Evolutionary conservation across 2,329 filamentous ascomycete genomes (phyloP).

Genomic region (Cladosporium sphaerospermum): DNA sequence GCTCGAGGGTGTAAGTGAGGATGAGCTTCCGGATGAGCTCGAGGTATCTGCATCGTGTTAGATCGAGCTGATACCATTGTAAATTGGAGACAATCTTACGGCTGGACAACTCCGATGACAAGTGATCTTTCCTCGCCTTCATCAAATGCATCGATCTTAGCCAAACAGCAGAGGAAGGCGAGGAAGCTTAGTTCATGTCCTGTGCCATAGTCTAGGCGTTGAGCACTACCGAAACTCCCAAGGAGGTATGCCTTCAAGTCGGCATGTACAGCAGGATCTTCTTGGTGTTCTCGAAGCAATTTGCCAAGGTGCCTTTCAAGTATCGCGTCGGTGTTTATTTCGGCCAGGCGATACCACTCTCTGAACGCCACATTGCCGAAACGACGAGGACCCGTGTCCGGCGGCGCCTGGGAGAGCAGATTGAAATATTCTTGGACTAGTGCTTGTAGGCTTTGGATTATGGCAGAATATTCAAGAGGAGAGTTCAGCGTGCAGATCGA

Average conservation of each 20-base stretch:
- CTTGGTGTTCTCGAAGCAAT: constrained; percentile 30
- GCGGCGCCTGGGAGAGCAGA: constrained; percentile 72
- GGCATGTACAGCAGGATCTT: constrained; percentile 21
- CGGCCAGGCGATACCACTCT: constrained; percentile 69
- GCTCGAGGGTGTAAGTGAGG: constrained; percentile 84
- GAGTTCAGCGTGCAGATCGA: constrained; percentile 34
- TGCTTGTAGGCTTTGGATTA: constrained; percentile 57
- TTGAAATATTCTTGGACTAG: constrained; percentile 60
- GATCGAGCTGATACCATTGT: not conserved
- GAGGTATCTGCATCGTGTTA: constrained; percentile 56
- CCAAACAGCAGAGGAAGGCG: constrained; percentile 81
- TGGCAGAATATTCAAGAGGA: constrained; percentile 43
- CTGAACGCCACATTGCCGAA: constrained; percentile 92
- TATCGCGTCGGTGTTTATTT: constrained; percentile 51
- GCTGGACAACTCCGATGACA: constrained; percentile 75
- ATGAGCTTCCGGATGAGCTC: constrained; percentile 75
- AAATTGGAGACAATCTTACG: constrained; percentile 48
- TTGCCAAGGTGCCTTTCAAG: constrained; percentile 16
- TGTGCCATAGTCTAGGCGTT: constrained; percentile 90
- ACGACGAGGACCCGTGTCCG: constrained; percentile 75
- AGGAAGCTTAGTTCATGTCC: constrained; percentile 94
- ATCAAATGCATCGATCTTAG: constrained; percentile 79
- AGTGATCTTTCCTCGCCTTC: constrained; percentile 69
- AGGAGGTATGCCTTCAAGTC: constrained; percentile 77
- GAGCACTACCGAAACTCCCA: constrained; percentile 79